A percentile compares a stretch with the other conserved stretches of the same genome.
Evolutionary conservation across 305 asterid genomes (phyloP).

Genomic region (Rubia tinctorum): DNA sequence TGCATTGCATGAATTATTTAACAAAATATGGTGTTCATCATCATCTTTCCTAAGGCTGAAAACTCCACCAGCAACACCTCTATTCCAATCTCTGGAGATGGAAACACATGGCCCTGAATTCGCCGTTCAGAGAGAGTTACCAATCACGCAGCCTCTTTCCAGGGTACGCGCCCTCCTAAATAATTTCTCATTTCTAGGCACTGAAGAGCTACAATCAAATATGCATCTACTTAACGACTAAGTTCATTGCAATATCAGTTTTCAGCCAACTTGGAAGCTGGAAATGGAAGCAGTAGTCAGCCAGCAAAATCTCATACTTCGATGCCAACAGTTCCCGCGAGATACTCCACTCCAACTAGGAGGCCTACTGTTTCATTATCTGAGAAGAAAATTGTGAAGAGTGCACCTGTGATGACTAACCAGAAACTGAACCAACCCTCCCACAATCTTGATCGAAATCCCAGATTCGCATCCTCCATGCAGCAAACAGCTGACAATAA

Average conservation of each 20-base stretch:
- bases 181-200: not conserved
- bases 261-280: slow-evolving; percentile 37
- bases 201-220: too few species aligned
- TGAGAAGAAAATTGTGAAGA: slow-evolving; percentile 45
- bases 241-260: slow-evolving; percentile 37
- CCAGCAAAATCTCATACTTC: slow-evolving; percentile 31
- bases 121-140: slow-evolving; percentile 47
- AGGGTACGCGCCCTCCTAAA: slow-evolving; percentile 40
- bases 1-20: not conserved
- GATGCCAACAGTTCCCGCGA: slow-evolving; percentile 34
- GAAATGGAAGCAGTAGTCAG: slow-evolving; percentile 20
- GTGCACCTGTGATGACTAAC: slow-evolving; percentile 24
- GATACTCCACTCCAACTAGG: slow-evolving; percentile 37
- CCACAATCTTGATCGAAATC: slow-evolving; percentile 15
- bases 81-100: slow-evolving; percentile 88
- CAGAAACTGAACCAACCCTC: slow-evolving; percentile 25
- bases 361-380: slow-evolving; percentile 31
- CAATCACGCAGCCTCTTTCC: slow-evolving; percentile 57
- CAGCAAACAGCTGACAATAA: slow-evolving; percentile 25
- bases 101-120: slow-evolving; percentile 53
- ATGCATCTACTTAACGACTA: not conserved
- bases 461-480: slow-evolving; percentile 21
- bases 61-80: slow-evolving; percentile 84
- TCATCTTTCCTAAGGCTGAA: slow-evolving; percentile 43
- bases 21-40: not conserved